phyloP scores from a whole-genome alignment of 2,329 filamentous ascomycete genomes.

The Nothophaeocryptopus gaeumannii region DNA sequence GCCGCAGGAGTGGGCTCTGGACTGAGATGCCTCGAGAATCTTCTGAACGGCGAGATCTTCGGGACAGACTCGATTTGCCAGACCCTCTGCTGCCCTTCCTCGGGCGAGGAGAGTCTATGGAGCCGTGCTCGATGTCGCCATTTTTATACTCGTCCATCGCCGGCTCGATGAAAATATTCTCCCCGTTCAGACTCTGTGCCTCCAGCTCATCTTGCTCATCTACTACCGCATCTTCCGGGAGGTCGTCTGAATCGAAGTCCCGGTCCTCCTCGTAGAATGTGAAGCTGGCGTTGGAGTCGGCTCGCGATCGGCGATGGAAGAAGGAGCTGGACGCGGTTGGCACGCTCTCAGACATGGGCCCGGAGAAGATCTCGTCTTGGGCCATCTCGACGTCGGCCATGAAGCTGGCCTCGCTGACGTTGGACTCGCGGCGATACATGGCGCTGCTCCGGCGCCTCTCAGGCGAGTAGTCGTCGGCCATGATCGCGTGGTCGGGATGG shows the following conservation, averaged over 20 bases:
- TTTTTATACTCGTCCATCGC: constrained; percentile 32
- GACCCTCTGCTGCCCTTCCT: constrained; percentile 40
- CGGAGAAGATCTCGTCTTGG: constrained; percentile 89
- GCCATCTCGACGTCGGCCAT: constrained; percentile 99
- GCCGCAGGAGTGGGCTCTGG: constrained; percentile 63
- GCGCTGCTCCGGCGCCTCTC: constrained; percentile 26
- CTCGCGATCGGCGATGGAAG: constrained; percentile 73
- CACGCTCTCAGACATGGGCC: constrained; percentile 92
- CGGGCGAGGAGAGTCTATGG: constrained; percentile 22
- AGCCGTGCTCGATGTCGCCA: constrained; percentile 13
- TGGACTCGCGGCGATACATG: constrained; percentile 63
- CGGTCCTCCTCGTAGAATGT: constrained; percentile 77
- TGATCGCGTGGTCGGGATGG: neutral
- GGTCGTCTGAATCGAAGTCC: constrained; percentile 50
- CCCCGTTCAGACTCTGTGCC: constrained; percentile 40
- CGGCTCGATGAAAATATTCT: constrained; percentile 34
- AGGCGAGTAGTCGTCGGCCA: constrained; percentile 23
- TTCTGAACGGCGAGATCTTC: constrained; percentile 45
- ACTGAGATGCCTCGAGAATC: constrained; percentile 19
- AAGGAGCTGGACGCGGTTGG: constrained; percentile 92
- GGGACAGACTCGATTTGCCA: constrained; percentile 44
- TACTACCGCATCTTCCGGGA: constrained; percentile 50
- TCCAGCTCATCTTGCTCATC: constrained; percentile 45
- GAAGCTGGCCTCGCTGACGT: constrained; percentile 64
- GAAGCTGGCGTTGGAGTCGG: constrained; percentile 85